Base-by-base conservation (phyloP, 2,329 filamentous ascomycete genomes). In the Stachybotrys elegans region DNA sequence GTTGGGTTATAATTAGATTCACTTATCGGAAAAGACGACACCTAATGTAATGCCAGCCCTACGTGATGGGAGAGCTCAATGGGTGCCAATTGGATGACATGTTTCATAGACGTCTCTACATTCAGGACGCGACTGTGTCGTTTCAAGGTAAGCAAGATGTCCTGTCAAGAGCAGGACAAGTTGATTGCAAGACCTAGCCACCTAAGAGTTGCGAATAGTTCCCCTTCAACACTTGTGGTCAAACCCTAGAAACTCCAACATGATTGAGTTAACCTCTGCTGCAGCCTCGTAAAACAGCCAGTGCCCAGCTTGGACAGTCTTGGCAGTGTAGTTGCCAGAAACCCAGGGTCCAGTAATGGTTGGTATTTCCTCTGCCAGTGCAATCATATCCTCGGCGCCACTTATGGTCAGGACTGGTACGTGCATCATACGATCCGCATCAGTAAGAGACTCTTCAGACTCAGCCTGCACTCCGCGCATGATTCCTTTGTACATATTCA, bases 221-320 rank as follows among this genome's bases (percentile, higher is more conserved):
- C n/a, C n/a, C n/a, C n/a, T n/a, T n/a, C n/a, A n/a, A n/a, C n/a
- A n/a, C n/a, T n/a, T n/a, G n/a, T n/a, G n/a, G n/a, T n/a, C n/a
- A n/a, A n/a, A 29, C n/a, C 25, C 25, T 29, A 29, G 25, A 29
- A 29, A 29, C 25, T 29, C 25, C 25, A 29, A 29, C 25, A 29
- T 29, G 25, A 29, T 29, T 9, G 25, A 29, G 70, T 66, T 23
- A 78, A 70, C 51, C 69, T 70, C 39, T 65, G 71, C 3, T 78
- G 74, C 49, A 75, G 25, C 25, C 25, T 29, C 25, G n/a, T 29
- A 29, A 47, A 53, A 53, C 9, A 50, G 25, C 53, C 53, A 55
- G 22, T 55, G 53, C 3, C 52, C 51, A 2, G 51, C 21, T 12
- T 39, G 9, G 8, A 47, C 42, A 3, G 35, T 42, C 22, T 48